Base-by-base conservation (phyloP, 169 alveolate species). In the Eimeria falciformis region DNA sequence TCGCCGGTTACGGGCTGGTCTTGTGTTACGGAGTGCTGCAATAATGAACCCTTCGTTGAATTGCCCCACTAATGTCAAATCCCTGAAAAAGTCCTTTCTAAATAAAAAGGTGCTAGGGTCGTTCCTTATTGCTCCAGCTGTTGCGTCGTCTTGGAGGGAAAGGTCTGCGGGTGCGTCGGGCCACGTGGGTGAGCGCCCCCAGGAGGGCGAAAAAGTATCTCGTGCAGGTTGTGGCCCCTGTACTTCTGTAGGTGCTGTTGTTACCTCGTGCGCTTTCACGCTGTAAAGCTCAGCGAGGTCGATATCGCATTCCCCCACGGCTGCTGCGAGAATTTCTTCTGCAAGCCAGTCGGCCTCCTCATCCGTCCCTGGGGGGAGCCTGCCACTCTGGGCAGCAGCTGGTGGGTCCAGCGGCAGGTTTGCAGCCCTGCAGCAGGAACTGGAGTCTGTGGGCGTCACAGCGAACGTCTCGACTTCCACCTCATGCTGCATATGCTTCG, bases 41-140 rank as follows among this genome's bases (percentile, higher is more conserved):
- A 99, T 92, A 11, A 99, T 98, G 96, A 99, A 99, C 29, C 99
- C 99, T 92, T 96, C 96, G 90, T 99, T 99, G 94, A 99, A 99
- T 95, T 99, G 98, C 1, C 98, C 98, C 47, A 96, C 93, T n/a
- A 96, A 91, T 58, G 92, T 90, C 93, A 96, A 94, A 29, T 96
- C 94, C 23, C 88, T 87, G 90, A 98, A 99, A 14, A 97, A 96
- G 37, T 93, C 94, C 75, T 98, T 97, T 92, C 96, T 96, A 91
- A 97, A 58, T 9, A 68, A 58, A 14, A 83, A 53, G 50, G 33
- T 25, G 43, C 50, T 37, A 6, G 83, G 94, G 23, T 82, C 83
- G 21, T 55, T 18, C 37, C 37, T n/a, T n/a, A 18, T 62, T 9
- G 11, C 29, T 29, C 14, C 29, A n/a, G 37, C 73, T 9, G 25